A percentile compares a stretch with the other conserved stretches of the same genome.
Conservation (phyloP, 441 rosid genomes). For the Croton setiger region DNA sequence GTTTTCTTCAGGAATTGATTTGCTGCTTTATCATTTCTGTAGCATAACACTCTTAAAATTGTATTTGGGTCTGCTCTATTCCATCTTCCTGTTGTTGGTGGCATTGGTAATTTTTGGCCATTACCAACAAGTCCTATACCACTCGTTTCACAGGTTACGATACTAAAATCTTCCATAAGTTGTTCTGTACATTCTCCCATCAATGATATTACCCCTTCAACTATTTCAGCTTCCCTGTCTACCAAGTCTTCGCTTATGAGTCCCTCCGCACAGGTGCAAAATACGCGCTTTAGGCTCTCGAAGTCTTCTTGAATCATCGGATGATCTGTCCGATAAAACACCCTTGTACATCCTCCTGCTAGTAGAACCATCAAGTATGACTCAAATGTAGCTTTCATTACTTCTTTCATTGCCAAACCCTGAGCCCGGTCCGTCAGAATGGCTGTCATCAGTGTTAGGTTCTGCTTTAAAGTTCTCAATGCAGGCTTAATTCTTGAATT, state of each 20-base stretch:
- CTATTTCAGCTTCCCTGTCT: constrained; percentile 65
- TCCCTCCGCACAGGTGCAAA: constrained; percentile 78
- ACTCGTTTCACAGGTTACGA: constrained; percentile 60
- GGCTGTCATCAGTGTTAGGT: constrained; percentile 55
- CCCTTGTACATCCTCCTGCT: constrained; percentile 66
- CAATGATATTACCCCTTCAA: constrained; percentile 68
- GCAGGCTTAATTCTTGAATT: constrained; percentile 64
- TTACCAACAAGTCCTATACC: constrained; percentile 45
- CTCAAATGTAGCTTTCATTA: constrained; percentile 75
- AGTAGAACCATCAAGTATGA: constrained; percentile 73
- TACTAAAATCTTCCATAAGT: constrained; percentile 76
- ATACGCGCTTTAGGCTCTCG: constrained; percentile 55
- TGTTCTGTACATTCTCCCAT: constrained; percentile 79
- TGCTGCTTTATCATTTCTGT: constrained; percentile 68
- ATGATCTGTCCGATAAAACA: constrained; percentile 56
- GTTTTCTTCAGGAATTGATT: constrained; percentile 65
- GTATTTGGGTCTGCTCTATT: constrained; percentile 77
- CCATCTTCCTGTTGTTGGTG: constrained; percentile 83
- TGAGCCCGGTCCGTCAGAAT: constrained; percentile 77
- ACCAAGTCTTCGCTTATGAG: constrained; percentile 62
- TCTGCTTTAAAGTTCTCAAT: constrained; percentile 62
- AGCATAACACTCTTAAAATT: constrained; percentile 68
- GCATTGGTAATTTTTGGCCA: constrained; percentile 79
- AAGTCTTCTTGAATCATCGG: constrained; percentile 65
- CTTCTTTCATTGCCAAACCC: constrained; percentile 68